Conservation (phyloP, 768 basidiomycete species). For the Suillus placidus region DNA sequence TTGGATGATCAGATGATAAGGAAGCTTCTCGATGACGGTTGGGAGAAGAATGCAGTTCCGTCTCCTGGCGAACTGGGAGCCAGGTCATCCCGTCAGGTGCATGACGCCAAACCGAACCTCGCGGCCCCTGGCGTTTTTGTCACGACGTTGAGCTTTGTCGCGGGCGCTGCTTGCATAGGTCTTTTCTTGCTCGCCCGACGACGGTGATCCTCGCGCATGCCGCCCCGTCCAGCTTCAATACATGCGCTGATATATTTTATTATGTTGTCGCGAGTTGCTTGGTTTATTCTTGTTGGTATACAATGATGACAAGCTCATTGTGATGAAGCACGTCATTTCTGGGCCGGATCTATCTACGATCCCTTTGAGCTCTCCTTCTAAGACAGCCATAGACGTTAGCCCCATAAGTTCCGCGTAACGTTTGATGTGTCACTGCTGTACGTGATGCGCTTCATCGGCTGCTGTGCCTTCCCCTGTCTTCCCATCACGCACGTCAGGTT, state of each 20-base stretch:
- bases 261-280: conserved; percentile 1
- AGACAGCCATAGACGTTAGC: background rate
- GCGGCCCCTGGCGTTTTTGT: conserved; percentile 18
- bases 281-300: background rate
- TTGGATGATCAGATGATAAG: conserved; percentile 69
- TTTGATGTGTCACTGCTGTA: background rate
- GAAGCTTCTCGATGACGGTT: conserved; percentile 78
- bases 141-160: conserved; percentile 41
- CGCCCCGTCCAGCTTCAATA: background rate
- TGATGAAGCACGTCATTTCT: background rate
- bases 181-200: conserved; percentile 34
- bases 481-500: background rate
- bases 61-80: conserved; percentile 44
- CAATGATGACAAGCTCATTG: background rate
- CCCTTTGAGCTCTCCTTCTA: no score
- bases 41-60: conserved; percentile 67
- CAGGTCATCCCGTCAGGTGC: background rate
- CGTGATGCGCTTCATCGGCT: background rate
- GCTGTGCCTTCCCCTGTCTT: background rate
- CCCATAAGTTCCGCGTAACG: background rate
- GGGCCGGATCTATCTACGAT: background rate
- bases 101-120: background rate
- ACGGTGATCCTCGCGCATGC: conserved; percentile 25
- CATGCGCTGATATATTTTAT: background rate
- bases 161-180: conserved; percentile 45